Evolutionary conservation across 768 basidiomycete species (phyloP).

Genomic region (Boletus vinaceobasis): DNA sequence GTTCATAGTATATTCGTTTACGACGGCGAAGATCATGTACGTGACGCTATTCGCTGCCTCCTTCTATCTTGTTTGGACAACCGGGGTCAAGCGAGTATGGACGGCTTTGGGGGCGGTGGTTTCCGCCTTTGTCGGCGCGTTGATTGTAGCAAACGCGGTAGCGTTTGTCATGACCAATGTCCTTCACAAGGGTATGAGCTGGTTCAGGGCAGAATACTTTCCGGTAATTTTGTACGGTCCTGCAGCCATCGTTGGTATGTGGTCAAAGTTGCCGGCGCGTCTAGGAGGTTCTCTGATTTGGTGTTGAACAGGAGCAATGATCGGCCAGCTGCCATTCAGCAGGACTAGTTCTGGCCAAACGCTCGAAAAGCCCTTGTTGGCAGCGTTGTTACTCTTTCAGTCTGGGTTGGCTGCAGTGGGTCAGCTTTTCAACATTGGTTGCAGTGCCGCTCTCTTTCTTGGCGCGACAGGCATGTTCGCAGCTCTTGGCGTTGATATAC

Average conservation of each 20-base stretch:
- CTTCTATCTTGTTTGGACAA: constrained; percentile 39
- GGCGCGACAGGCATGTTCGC: constrained; percentile 53
- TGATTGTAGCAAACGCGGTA: constrained; percentile 64
- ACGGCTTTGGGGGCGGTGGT: constrained; percentile 47
- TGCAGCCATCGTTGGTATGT: constrained; percentile 65
- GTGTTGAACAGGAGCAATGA: constrained; percentile 48
- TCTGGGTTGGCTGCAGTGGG: constrained; percentile 50
- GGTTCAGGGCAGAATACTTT: constrained; percentile 74
- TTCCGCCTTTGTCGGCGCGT: constrained; percentile 50
- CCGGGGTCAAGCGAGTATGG: constrained; percentile 29
- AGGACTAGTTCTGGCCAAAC: constrained; percentile 24
- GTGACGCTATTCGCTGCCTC: constrained; percentile 45
- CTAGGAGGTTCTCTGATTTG: neutral
- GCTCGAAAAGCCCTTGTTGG: constrained; percentile 60
- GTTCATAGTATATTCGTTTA: constrained; percentile 73
- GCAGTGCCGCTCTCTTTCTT: constrained; percentile 72
- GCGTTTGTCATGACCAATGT: constrained; percentile 65
- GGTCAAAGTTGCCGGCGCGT: neutral
- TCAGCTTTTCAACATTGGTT: constrained; percentile 71
- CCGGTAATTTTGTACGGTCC: constrained; percentile 72
- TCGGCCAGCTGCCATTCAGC: constrained; percentile 57
- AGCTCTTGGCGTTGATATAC: constrained; percentile 51
- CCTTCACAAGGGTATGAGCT: constrained; percentile 72
- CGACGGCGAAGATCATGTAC: constrained; percentile 66
- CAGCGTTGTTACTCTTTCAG: constrained; percentile 59